Percentiles rank a stretch among this genome's conserved stretches.
Conservation (phyloP, 345 rosid species). For the Durio zibethinus region DNA sequence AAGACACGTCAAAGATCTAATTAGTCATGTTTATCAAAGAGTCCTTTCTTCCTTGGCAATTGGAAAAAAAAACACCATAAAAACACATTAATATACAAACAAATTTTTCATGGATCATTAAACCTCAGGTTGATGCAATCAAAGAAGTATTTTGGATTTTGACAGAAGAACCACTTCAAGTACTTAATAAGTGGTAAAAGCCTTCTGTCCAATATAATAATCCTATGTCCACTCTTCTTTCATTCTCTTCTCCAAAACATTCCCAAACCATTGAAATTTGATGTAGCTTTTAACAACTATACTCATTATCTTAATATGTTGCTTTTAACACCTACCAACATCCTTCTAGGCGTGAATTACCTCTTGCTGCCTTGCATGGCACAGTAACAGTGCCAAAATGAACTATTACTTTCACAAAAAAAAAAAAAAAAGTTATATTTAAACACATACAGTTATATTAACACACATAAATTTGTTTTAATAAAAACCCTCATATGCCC, state of each 20-base stretch:
- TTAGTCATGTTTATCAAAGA: background rate
- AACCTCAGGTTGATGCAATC: constrained; percentile 5
- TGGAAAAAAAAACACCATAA: background rate
- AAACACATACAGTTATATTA: background rate
- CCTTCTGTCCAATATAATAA: background rate
- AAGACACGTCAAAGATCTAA: constrained; percentile 6
- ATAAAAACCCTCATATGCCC: background rate
- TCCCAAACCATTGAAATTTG: background rate
- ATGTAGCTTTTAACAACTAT: background rate
- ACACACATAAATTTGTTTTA: background rate
- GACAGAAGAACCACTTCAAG: background rate
- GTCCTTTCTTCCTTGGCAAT: background rate
- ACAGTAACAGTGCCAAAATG: background rate
- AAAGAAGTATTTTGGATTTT: background rate
- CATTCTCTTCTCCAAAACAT: background rate
- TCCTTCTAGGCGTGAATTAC: background rate
- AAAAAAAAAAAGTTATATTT: background rate
- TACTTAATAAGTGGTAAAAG: background rate
- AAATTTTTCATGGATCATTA: background rate
- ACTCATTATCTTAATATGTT: background rate
- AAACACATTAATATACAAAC: background rate
- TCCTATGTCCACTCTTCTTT: background rate
- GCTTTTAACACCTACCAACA: background rate
- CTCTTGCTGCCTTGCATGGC: background rate
- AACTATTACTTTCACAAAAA: background rate